Evolutionary conservation across 768 basidiomycete genomes (phyloP).

Genomic region (Tylopilus plumbeoviolaceoides): DNA sequence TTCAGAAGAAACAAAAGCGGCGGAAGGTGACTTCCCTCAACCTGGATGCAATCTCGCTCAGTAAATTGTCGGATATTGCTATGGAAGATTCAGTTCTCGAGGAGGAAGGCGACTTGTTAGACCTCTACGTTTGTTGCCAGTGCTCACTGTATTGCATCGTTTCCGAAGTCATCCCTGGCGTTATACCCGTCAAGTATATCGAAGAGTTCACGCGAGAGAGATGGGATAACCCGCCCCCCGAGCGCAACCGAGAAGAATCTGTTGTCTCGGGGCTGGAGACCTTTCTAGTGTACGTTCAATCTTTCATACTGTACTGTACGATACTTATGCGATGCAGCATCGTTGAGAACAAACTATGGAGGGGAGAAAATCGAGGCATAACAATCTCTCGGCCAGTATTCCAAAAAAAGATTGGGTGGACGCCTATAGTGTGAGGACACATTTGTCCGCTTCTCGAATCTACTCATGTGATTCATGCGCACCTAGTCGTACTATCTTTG

Average conservation of each 20-base stretch:
- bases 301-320: background rate
- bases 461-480: slow-evolving; percentile 8
- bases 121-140: slow-evolving; percentile 83
- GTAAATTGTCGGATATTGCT: slow-evolving; percentile 25
- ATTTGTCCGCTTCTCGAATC: background rate
- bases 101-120: slow-evolving; percentile 55
- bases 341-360: slow-evolving; percentile 74
- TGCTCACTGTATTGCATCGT: slow-evolving; percentile 73
- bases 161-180: slow-evolving; percentile 67
- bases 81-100: slow-evolving; percentile 29
- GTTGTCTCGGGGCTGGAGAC: slow-evolving; percentile 63
- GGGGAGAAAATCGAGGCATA: slow-evolving; percentile 56
- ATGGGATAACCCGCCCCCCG: slow-evolving; percentile 49
- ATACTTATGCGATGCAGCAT: slow-evolving; percentile 41
- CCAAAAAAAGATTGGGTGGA: slow-evolving; percentile 66
- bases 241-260: slow-evolving; percentile 52
- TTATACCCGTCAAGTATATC: slow-evolving; percentile 58
- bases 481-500: slow-evolving; percentile 40
- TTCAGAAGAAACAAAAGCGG: slow-evolving; percentile 49
- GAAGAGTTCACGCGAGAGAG: slow-evolving; percentile 66
- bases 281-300: slow-evolving; percentile 51
- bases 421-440: slow-evolving; percentile 46
- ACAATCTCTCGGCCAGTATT: slow-evolving; percentile 53
- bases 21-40: slow-evolving; percentile 46
- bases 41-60: slow-evolving; percentile 23